A percentile compares a stretch with the other conserved stretches of the same genome.
Evolutionary conservation across 2,329 filamentous ascomycete species (phyloP).

Genomic region (Pseudocercospora crystallina): DNA sequence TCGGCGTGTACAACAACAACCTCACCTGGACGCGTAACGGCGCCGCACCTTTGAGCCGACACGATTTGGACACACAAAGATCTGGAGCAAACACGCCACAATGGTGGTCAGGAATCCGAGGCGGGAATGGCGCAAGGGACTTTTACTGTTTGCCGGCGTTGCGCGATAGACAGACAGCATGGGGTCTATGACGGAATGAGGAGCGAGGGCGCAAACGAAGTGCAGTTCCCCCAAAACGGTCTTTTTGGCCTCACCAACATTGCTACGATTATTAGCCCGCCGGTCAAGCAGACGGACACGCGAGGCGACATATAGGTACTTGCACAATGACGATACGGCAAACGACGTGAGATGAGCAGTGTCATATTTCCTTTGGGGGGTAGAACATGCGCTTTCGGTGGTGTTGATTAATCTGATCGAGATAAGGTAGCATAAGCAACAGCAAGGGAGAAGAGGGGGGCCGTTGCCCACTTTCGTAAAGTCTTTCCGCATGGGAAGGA

Average conservation of each 20-base stretch:
- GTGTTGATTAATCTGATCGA: too few species aligned
- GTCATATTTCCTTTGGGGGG: not conserved
- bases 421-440: too few species aligned
- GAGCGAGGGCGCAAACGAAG: constrained; percentile 4
- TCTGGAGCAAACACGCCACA: constrained; percentile 1
- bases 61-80: not conserved
- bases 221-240: constrained; percentile 1
- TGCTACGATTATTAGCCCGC: constrained; percentile 15
- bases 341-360: not conserved
- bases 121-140: not conserved
- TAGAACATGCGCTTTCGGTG: not conserved
- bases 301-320: constrained; percentile 14
- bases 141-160: too few species aligned
- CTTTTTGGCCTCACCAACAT: constrained; percentile 9
- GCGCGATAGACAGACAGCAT: constrained; percentile 8
- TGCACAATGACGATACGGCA: constrained; percentile 7
- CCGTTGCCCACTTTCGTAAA: too few species aligned
- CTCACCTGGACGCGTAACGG: constrained; percentile 6
- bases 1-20: constrained; percentile 19
- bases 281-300: constrained; percentile 9
- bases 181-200: constrained; percentile 11
- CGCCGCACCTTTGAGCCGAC: constrained; percentile 1
- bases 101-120: constrained; percentile 1
- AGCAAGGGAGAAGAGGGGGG: too few species aligned
- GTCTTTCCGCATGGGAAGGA: too few species aligned